A percentile compares a stretch with the other conserved stretches of the same genome.
phyloP scores from a whole-genome alignment of 228 moss, liverwort and hornwort genomes.

The Sphagnum fallax region DNA sequence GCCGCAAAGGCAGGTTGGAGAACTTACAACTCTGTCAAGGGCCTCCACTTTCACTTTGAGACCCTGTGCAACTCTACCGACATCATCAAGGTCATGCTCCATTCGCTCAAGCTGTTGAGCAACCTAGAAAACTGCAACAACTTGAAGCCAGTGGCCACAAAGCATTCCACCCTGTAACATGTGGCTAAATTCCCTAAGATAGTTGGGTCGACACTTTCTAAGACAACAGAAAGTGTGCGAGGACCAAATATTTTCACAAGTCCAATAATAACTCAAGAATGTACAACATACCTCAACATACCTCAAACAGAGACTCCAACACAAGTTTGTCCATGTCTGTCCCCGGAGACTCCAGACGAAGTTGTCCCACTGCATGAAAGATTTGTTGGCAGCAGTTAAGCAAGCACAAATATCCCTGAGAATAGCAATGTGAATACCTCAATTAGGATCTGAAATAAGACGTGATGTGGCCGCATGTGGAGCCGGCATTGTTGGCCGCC shows the following conservation, averaged over 20 bases:
- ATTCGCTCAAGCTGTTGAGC: conserved; percentile 26
- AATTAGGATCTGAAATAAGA: not conserved
- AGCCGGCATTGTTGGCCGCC: conserved; percentile 50
- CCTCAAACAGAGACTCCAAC: conserved; percentile 91
- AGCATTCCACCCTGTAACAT: no score
- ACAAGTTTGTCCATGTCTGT: conserved; percentile 91
- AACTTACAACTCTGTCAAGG: conserved; percentile 68
- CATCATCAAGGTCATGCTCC: conserved; percentile 77
- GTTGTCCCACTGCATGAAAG: conserved; percentile 82
- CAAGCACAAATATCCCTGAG: conserved; percentile 40
- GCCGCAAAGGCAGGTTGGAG: no score
- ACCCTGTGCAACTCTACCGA: conserved; percentile 66
- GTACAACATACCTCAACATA: not conserved
- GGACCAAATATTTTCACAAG: no score
- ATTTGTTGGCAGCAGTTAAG: conserved; percentile 60
- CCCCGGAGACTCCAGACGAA: conserved; percentile 88
- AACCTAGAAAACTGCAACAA: no score
- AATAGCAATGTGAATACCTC: conserved; percentile 21
- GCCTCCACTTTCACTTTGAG: conserved; percentile 74
- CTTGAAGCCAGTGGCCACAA: no score
- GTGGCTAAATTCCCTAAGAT: no score
- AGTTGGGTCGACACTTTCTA: no score
- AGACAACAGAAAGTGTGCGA: no score
- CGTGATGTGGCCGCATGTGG: conserved; percentile 39
- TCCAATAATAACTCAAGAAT: no score